Evolutionary conservation across 129 eudicot genomes (phyloP), one percentile per base, ranked within the genome.

Genomic region (Lonicera japonica): DNA sequence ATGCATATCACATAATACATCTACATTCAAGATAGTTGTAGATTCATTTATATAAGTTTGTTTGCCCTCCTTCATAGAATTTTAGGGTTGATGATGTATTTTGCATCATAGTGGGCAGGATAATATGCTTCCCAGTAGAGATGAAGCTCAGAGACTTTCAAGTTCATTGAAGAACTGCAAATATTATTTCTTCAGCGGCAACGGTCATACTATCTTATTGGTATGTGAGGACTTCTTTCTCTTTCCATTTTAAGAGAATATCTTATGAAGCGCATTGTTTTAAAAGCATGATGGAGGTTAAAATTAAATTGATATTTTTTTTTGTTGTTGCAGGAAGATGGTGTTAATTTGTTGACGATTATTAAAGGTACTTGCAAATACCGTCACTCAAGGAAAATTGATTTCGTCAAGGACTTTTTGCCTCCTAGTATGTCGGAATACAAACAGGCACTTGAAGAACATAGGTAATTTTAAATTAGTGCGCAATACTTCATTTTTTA

Each of bases 191-290:
- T 88, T 76, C 63, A 85, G 79, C 75, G 92, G 85, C 71, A 82
- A 81, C 25, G 95, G 86, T 21, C 99, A 92, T 54, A 88, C 88
- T 65, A 76, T 92, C 65, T 56, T 85, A 68, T 63, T 92, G 96
- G 99, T 92, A 78, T 2, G 29, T 58, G 25, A 68, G 40, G 47
- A 68, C 29, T 50, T 64, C 43, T 48, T 52, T 40, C 61, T 17
- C 54, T 5, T 46, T 15, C 24, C 21, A 39, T 48, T 13, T 61
- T 29, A 46, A 38, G 17, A n/a, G 12, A 34, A 19, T 60, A 13
- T 20, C 34, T 25, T 25, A n/a, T 25, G 61, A 56, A 22, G 40
- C 45, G 24, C 11, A 14, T 13, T 34, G 17, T 29, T 59, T n/a
- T 34, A 17, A 9, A 16, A 25, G 41, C 20, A 24, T 5, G 20